Evolutionary conservation across 805 yeast species (phyloP), one percentile per base, ranked within the genome.

Genomic region (Zygosaccharomyces lentus): DNA sequence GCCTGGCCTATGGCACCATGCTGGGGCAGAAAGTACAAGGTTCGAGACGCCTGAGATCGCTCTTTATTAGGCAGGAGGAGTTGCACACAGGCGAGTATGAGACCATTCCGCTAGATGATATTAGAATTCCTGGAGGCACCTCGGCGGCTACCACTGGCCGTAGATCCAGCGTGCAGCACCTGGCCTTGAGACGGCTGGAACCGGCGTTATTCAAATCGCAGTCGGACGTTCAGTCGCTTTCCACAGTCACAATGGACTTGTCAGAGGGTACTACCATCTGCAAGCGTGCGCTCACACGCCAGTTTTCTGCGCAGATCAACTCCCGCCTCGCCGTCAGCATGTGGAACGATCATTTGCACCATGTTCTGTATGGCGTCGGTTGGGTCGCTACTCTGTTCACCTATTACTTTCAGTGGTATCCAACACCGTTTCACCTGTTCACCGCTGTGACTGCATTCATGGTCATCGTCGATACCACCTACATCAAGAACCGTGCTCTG

Each of bases 361-460:
- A 55, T 37, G 21, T 53, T 9, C 37, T 55, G 12, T 55, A 51
- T 35, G 52, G 50, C 12, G 23, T 55, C 16, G 58, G 57, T 19
- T 47, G 53, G 32, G 37, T 53, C 34, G 53, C 56, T 19, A 50
- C 54, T 25, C 49, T 55, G 8, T 55, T 53, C 49, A 49, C 56
- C 9, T 55, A 55, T 42, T 55, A 55, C 43, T 53, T 55, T 34
- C 44, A 51, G n/a, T 55, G 77, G 48, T 76, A 80, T 41, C 75
- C 78, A 48, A 66, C 84, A 61, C 80, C 82, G 8, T 75, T 81
- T 47, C 89, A 86, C 45, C 62, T 84, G 42, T 74, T 81, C 16
- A 66, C 82, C 29, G 78, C 85, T 1, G 75, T 84, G 3, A 52
- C 80, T 32, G 67, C 80, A 17, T 85, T 81, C 61, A 72, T 75